A percentile compares a stretch with the other conserved stretches of the same genome.
Evolutionary conservation across 257 asterid genomes (phyloP).

Genomic region (Solanum peruvianum): DNA sequence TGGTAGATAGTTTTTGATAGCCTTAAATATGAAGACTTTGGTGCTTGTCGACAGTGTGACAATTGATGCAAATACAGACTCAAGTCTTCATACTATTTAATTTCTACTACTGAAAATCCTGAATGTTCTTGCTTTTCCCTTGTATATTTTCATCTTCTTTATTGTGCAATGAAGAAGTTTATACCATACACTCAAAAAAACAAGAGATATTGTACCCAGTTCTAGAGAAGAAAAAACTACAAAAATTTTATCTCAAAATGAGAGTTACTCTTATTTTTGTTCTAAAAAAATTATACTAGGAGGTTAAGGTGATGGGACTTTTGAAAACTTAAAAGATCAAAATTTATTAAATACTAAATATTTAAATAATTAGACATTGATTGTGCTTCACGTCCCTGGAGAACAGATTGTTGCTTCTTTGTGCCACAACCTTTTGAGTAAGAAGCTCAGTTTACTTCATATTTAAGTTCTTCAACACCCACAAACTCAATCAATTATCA

Average conservation of each 20-base stretch:
- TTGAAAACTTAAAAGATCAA: too few relatives aligned
- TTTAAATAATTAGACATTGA: background rate
- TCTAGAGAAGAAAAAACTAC: too few relatives aligned
- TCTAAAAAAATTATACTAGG: too few relatives aligned
- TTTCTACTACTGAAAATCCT: background rate
- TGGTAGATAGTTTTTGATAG: background rate
- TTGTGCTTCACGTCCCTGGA: background rate
- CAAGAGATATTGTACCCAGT: too few relatives aligned
- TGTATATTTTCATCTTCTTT: too few relatives aligned
- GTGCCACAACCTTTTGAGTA: background rate
- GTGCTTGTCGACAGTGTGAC: background rate
- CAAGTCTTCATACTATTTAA: background rate
- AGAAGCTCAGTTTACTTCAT: background rate
- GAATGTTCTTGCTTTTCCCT: background rate
- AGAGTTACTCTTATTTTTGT: too few relatives aligned
- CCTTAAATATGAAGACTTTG: background rate
- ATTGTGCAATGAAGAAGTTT: too few relatives aligned
- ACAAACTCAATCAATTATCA: background rate
- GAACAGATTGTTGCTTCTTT: background rate
- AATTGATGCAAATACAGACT: background rate
- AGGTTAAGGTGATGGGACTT: too few relatives aligned
- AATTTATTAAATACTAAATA: too few relatives aligned
- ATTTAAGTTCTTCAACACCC: background rate
- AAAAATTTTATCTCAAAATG: too few relatives aligned
- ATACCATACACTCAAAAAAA: too few relatives aligned